Base-by-base conservation (phyloP, 2,329 filamentous ascomycete genomes). In the Fusarium sp. region DNA sequence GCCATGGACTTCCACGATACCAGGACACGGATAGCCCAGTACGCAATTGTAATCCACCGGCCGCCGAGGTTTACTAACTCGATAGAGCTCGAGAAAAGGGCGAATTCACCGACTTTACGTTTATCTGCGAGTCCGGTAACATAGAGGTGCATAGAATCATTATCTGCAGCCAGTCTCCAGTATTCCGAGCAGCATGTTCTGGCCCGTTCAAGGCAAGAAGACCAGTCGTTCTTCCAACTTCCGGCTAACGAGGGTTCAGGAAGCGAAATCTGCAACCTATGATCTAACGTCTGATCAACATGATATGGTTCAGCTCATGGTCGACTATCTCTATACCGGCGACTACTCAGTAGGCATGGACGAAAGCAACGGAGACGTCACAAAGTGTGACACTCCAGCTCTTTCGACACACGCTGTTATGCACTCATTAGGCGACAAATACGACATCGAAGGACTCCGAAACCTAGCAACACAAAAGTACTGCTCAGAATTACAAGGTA, bases 301-400 rank as follows among this genome's bases (percentile, higher is more conserved):
- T 20, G 48, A 55, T 1, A 55, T 60, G 51, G 40, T 72, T 3
- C 40, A 24, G 1, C 63, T 41, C 1, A 70, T 73, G 63, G 60
- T 72, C 3, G 70, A 73, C 10, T 72, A 59, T 18, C 46, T 72
- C 4, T 72, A 72, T 10, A 73, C 47, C 0, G 63, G 60, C 4
- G 49, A 64, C 24, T 64, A 64, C n/a, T 57, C 18, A 4, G 30
- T 40, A 0, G 4, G 32, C 0, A 16, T 4, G 1, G 9, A 18
- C 4, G 13, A 4, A 3, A 3, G 1, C 1, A 11, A 3, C 11
- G 29, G 57, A 7, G 3, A 29, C 0, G 10, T 9, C 1, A 4
- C 9, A 22, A 7, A n/a, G 2, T 7, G 2, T 7, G n/a, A 10
- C 1, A 37, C 56, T 3, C 7, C 41, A 1, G 0, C 42, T 2